phyloP scores from a whole-genome alignment of 2,329 filamentous ascomycete genomes.

The Cladosporium sp. region DNA sequence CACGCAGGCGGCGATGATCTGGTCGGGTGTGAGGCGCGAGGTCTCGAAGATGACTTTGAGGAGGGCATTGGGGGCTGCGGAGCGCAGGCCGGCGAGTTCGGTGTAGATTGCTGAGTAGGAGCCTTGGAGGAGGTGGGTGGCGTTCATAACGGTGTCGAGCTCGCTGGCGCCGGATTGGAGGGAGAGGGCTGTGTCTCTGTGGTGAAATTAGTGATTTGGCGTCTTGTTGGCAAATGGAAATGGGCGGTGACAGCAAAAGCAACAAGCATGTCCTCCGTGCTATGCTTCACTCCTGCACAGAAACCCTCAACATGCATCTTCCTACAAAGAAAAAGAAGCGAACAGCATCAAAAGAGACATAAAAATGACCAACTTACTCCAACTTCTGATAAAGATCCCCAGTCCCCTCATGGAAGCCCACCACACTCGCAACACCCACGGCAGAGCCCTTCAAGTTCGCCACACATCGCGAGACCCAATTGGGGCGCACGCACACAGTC shows the following conservation, averaged over 20 bases:
- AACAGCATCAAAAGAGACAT: neutral
- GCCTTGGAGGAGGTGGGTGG: conserved; percentile 44
- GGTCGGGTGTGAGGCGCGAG: conserved; percentile 49
- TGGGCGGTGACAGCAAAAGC: too few relatives aligned
- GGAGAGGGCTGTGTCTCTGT: conserved; percentile 52
- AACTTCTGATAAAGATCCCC: conserved; percentile 54
- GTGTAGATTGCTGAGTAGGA: conserved; percentile 54
- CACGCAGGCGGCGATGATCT: conserved; percentile 57
- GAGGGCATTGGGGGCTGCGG: conserved; percentile 45
- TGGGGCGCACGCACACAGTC: conserved; percentile 60
- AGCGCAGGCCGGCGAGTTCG: conserved; percentile 56
- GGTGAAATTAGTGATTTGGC: neutral
- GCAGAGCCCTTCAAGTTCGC: conserved; percentile 50
- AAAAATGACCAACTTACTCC: conserved; percentile 27
- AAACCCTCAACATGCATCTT: neutral
- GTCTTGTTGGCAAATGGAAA: neutral
- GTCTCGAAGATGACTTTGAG: conserved; percentile 64
- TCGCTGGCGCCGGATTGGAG: conserved; percentile 56
- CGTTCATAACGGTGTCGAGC: conserved; percentile 63
- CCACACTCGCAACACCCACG: conserved; percentile 59
- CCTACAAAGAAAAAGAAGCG: neutral
- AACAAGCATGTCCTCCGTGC: neutral
- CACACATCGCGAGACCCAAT: conserved; percentile 54
- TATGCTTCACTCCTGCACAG: neutral
- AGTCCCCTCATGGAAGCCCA: conserved; percentile 63